These are phyloP conservation scores for Stenocarpella maydis DNA, from an alignment of 2,329 filamentous ascomycete species.

Conservation along the genomic window DNA sequence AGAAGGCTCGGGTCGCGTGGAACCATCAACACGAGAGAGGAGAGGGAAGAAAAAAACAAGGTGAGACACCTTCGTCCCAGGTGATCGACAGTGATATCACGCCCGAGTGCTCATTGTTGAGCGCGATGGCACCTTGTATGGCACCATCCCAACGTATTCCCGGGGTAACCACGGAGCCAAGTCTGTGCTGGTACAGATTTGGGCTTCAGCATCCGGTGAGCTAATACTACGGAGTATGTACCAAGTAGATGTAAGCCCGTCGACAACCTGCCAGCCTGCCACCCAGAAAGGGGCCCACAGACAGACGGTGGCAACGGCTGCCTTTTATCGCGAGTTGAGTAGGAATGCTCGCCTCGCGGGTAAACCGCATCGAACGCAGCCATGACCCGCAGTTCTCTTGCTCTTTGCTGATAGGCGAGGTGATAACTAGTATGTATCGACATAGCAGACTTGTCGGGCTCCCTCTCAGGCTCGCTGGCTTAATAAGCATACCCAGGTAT, in stretches of 20 bases:
- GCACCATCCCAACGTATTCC: conserved; percentile 23
- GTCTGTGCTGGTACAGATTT: background rate
- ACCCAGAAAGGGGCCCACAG: too few species aligned
- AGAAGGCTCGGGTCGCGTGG: background rate
- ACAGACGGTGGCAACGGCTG: background rate
- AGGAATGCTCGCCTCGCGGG: too few species aligned
- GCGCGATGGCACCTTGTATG: conserved; percentile 24
- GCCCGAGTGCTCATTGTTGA: conserved; percentile 11
- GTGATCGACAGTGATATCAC: conserved; percentile 29
- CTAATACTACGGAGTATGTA: too few species aligned
- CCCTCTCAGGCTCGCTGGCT: too few species aligned
- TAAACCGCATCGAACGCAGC: background rate
- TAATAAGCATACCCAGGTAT: too few species aligned
- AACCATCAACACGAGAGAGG: background rate
- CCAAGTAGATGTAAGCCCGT: background rate
- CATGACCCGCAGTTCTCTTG: background rate
- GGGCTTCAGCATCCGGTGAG: background rate
- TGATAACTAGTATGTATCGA: too few species aligned
- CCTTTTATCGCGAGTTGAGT: background rate
- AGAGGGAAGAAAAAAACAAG: too few species aligned
- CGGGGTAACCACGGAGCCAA: conserved; percentile 14
- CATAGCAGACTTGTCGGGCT: background rate
- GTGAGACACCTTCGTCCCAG: background rate
- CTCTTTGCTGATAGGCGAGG: background rate
- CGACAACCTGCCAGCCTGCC: background rate